Conservation (phyloP, 129 eudicot species). For the Chrysanthemum makinoi region DNA sequence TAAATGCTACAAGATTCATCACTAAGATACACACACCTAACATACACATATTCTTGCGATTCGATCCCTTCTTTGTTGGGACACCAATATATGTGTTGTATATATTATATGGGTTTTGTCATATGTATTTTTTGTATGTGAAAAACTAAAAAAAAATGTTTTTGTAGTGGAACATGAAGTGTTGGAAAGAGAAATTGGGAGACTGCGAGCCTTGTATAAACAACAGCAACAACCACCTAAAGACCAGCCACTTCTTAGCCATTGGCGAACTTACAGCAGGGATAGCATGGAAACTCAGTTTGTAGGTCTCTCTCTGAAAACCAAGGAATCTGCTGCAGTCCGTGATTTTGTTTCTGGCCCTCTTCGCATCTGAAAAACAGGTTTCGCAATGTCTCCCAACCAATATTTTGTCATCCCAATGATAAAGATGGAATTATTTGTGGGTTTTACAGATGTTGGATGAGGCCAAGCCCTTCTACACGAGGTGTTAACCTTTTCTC, state of each 20-base stretch:
- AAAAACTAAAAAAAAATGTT: slow-evolving; percentile 1
- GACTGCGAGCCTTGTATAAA: slow-evolving; percentile 61
- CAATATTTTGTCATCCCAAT: slow-evolving; percentile 29
- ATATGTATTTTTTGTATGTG: not conserved
- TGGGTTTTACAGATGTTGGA: slow-evolving; percentile 18
- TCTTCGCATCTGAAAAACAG: slow-evolving; percentile 48
- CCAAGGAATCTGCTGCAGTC: slow-evolving; percentile 44
- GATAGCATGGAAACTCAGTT: slow-evolving; percentile 64
- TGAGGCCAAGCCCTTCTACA: slow-evolving; percentile 26
- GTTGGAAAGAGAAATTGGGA: slow-evolving; percentile 65
- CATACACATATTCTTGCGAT: too few relatives aligned
- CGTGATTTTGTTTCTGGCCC: slow-evolving; percentile 55
- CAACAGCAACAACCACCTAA: slow-evolving; percentile 51
- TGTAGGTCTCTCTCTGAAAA: slow-evolving; percentile 63
- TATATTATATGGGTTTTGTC: not conserved
- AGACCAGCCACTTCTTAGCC: slow-evolving; percentile 43
- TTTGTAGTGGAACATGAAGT: slow-evolving; percentile 89
- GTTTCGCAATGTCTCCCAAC: slow-evolving; percentile 20
- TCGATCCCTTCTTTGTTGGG: too few relatives aligned
- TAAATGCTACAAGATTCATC: too few relatives aligned
- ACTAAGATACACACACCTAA: too few relatives aligned
- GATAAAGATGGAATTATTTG: slow-evolving; percentile 16
- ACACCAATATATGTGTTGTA: too few relatives aligned
- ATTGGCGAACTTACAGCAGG: slow-evolving; percentile 54
- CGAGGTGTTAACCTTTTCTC: not conserved